Conservation (phyloP, 1,284 basidiomycete species). For the Puccinia coronata region DNA sequence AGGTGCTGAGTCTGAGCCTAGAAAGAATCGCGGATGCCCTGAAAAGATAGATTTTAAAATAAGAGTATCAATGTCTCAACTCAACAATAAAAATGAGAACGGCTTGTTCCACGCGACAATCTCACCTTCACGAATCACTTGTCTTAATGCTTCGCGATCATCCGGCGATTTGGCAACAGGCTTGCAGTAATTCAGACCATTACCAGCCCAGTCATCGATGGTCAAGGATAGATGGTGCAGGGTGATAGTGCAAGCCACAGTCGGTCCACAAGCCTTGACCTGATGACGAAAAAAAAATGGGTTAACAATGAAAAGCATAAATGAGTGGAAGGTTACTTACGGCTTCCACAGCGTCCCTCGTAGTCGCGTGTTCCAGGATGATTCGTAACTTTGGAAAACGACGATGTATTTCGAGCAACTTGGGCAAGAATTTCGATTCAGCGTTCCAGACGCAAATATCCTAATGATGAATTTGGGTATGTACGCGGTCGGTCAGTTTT, state of each 20-base stretch:
- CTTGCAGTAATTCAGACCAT: slow-evolving; percentile 96
- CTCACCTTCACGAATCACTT: slow-evolving; percentile 75
- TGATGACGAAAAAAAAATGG: neutral
- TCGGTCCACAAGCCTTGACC: slow-evolving; percentile 76
- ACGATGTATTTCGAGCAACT: slow-evolving; percentile 77
- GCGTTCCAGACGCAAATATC: slow-evolving; percentile 94
- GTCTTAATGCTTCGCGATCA: slow-evolving; percentile 80
- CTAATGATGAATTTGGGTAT: slow-evolving; percentile 62
- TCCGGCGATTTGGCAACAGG: slow-evolving; percentile 95
- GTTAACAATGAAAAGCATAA: too few relatives aligned
- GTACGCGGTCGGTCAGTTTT: neutral
- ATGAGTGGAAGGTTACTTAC: neutral
- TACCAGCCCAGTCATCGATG: slow-evolving; percentile 96
- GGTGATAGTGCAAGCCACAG: slow-evolving; percentile 95
- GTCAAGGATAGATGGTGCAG: slow-evolving; percentile 92
- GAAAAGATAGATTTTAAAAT: neutral
- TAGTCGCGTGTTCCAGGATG: slow-evolving; percentile 98
- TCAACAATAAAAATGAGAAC: neutral
- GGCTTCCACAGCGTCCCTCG: slow-evolving; percentile 86
- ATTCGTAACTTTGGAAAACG: slow-evolving; percentile 91
- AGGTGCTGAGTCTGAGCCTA: slow-evolving; percentile 95
- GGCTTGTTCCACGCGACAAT: neutral
- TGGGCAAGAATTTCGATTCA: slow-evolving; percentile 84
- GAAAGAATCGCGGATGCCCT: slow-evolving; percentile 95
- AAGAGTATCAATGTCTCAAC: neutral